Conservation (phyloP, 371 early-diverging fungal species). For the Lichtheimia ornata region DNA sequence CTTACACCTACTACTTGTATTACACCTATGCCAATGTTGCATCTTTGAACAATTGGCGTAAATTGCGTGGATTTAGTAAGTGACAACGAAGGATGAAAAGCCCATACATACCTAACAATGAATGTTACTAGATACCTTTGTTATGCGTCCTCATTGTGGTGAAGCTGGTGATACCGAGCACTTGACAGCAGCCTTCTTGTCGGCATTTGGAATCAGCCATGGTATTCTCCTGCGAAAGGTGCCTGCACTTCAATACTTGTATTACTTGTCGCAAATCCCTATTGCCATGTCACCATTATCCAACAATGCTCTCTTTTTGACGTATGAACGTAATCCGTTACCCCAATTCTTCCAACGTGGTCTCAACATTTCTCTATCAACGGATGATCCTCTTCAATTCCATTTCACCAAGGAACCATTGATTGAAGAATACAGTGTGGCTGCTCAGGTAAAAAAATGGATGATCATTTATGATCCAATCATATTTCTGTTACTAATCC, state of each 20-base stretch:
- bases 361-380: constrained; percentile 93
- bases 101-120: constrained; percentile 1
- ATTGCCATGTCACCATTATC: constrained; percentile 98
- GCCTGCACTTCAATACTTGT: constrained; percentile 96
- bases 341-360: constrained; percentile 94
- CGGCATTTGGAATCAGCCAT: constrained; percentile 91
- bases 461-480: neutral
- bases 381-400: constrained; percentile 99
- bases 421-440: constrained; percentile 98
- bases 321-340: constrained; percentile 97
- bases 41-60: constrained; percentile 86
- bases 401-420: constrained; percentile 98
- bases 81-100: no score
- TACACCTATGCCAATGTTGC: constrained; percentile 93
- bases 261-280: constrained; percentile 94
- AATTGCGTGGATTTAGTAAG: constrained; percentile 78
- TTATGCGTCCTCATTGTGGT: constrained; percentile 95
- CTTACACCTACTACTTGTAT: constrained; percentile 97
- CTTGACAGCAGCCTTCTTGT: constrained; percentile 90
- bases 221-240: constrained; percentile 97
- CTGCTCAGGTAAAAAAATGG: constrained; percentile 80
- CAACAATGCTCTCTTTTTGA: constrained; percentile 97
- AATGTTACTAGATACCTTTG: constrained; percentile 76
- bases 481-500: neutral
- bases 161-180: constrained; percentile 99